Evolutionary conservation across 805 yeast genomes (phyloP), one percentile per base, ranked within the genome.

Genomic region (Saccharomyces paradoxus): DNA sequence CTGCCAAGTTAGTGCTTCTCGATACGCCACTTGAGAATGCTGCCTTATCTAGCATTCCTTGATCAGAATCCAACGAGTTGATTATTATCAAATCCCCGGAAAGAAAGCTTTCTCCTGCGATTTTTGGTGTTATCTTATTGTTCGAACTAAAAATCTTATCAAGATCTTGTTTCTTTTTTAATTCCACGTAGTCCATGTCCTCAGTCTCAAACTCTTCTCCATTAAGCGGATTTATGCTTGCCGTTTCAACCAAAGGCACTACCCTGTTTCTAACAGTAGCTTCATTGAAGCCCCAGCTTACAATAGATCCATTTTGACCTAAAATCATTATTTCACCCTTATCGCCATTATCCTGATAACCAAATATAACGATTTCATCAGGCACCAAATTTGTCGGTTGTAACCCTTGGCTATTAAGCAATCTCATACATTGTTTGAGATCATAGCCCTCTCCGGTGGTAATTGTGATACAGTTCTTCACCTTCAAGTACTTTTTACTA

Each of bases 11-110:
- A 0, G 97, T 90, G 2, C 96, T 87, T 60, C 97, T 72, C 0
- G 96, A 85, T 31, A 91, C 72, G 0, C 97, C 97, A 53, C 88
- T 84, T 1, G 96, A 85, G 69, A 90, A 90, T 0, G 97, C 96
- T 9, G 90, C 86, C 71, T 86, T 89, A 63, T 89, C 96, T 41
- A 87, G 71, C 37, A 85, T 62, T 41, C 79, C 76, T 56, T 80
- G 76, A n/a, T 75, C 71, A 4, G 63, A 60, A 8, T 74, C 73
- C 0, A 67, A 62, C 1, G 83, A 84, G 56, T 78, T 80, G n/a
- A 90, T 76, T 22, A 86, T 76, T 49, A 90, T 80, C 1, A 86
- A 77, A 57, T 90, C 97, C 8, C 87, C 87, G 28, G 78, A 77
- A 72, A 86, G 75, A 51, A 77, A 73, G 50, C 79, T 78, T 3